Conservation (phyloP, 345 rosid genomes). For the Abelmoschus esculentus region DNA sequence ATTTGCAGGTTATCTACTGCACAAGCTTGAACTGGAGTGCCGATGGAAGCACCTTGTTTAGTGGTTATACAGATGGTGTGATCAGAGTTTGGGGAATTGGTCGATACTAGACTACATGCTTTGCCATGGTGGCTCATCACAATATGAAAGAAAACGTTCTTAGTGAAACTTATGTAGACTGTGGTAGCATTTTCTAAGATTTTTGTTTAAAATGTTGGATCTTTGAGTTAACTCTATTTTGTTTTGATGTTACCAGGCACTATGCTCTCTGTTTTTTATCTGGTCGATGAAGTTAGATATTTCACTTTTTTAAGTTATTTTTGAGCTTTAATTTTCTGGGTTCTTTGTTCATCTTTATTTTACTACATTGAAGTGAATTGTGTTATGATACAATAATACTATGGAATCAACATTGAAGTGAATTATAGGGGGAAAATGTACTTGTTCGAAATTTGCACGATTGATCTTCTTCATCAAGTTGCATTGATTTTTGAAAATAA, state of each 20-base stretch:
- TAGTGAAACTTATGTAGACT: neutral
- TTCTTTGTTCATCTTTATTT: too few species aligned
- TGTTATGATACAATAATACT: too few species aligned
- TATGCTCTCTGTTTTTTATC: conserved; percentile 7
- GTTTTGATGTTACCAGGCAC: conserved; percentile 12
- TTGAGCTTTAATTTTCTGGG: too few species aligned
- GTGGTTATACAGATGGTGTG: conserved; percentile 94
- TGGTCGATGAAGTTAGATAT: conserved; percentile 7
- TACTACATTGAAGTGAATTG: too few species aligned
- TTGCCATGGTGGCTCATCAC: neutral
- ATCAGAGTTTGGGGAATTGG: conserved; percentile 95
- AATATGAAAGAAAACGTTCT: neutral
- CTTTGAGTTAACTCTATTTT: conserved; percentile 9
- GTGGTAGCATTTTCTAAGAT: conserved; percentile 13
- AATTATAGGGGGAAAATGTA: too few species aligned
- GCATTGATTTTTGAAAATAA: too few species aligned
- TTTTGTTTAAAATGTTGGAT: conserved; percentile 1
- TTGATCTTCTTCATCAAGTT: too few species aligned
- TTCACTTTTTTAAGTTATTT: neutral
- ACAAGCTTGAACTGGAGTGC: conserved; percentile 89
- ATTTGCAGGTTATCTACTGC: conserved; percentile 72
- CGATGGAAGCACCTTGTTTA: conserved; percentile 88
- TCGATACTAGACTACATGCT: conserved; percentile 41
- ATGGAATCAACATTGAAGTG: too few species aligned
- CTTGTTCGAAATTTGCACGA: too few species aligned